Evolutionary conservation across 805 yeast genomes (phyloP).

Genomic region (Wickerhamiella azymoides): DNA sequence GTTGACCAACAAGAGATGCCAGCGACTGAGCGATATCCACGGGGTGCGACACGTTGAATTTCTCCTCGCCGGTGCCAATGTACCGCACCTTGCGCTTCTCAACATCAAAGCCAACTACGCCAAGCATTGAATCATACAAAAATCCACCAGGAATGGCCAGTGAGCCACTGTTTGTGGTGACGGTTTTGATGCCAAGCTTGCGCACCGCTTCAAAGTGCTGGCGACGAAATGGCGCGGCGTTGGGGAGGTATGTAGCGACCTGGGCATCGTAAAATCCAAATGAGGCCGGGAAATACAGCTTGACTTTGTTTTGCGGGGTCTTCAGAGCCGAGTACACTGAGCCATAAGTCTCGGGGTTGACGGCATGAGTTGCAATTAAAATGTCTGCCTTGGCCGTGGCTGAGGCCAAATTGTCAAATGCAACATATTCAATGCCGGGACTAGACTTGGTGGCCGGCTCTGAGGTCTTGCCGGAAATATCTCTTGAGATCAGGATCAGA

Average conservation of each 20-base stretch:
- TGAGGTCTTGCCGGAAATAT: neutral
- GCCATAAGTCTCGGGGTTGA: no score
- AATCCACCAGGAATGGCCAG: neutral
- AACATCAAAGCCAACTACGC: neutral
- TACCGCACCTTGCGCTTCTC: neutral
- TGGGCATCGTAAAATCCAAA: neutral
- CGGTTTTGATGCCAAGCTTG: conserved; percentile 1
- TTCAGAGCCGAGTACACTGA: no score
- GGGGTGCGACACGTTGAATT: neutral
- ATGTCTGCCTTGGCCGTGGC: no score
- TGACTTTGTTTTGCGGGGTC: neutral
- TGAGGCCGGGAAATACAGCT: neutral
- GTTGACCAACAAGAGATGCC: neutral
- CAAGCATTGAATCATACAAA: neutral
- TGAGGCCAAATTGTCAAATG: no score
- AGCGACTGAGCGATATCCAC: neutral
- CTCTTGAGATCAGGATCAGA: neutral
- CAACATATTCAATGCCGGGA: no score
- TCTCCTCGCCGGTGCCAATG: neutral
- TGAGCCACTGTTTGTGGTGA: neutral
- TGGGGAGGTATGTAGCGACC: neutral
- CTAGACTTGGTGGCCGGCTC: no score
- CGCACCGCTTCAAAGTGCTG: conserved; percentile 2
- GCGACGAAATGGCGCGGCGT: neutral
- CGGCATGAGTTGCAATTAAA: no score